These are phyloP conservation scores for Pestalotiopsis sp. DNA, from an alignment of 2,329 filamentous ascomycete species.

Conservation along the genomic window DNA sequence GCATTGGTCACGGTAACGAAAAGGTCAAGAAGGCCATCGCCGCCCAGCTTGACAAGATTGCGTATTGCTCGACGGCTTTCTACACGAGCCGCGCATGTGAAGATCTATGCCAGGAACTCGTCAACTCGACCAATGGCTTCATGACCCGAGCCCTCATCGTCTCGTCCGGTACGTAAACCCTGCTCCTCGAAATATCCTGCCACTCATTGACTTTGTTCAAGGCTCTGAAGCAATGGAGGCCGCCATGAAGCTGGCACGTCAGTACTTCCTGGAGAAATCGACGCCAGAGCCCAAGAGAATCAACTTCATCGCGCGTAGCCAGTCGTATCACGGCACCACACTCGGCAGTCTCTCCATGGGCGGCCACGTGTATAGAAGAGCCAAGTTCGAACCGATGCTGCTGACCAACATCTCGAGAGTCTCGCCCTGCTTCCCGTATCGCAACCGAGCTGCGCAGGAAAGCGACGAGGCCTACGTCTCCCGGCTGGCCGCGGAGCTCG, in stretches of 20 bases:
- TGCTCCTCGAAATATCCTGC: not conserved
- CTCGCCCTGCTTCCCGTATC: slow-evolving; percentile 69
- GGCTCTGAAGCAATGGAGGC: slow-evolving; percentile 68
- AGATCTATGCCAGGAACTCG: slow-evolving; percentile 34
- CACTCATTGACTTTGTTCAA: slow-evolving; percentile 24
- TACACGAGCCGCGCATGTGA: slow-evolving; percentile 44
- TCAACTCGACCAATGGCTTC: slow-evolving; percentile 31
- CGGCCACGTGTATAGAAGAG: slow-evolving; percentile 62
- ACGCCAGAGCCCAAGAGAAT: slow-evolving; percentile 56
- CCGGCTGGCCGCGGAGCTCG: slow-evolving; percentile 65
- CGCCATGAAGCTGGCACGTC: slow-evolving; percentile 62
- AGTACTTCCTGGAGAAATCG: slow-evolving; percentile 60
- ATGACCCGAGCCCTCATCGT: slow-evolving; percentile 39
- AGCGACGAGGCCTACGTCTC: slow-evolving; percentile 61
- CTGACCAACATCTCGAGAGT: slow-evolving; percentile 60
- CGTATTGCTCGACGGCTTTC: slow-evolving; percentile 46
- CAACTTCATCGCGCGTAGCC: slow-evolving; percentile 67
- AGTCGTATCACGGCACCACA: slow-evolving; percentile 75
- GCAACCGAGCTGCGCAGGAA: slow-evolving; percentile 54
- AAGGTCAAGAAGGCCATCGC: slow-evolving; percentile 43
- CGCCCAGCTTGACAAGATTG: slow-evolving; percentile 40
- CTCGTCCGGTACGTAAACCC: slow-evolving; percentile 32
- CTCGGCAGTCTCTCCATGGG: slow-evolving; percentile 68
- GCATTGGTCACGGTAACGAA: slow-evolving; percentile 45
- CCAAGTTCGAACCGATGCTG: slow-evolving; percentile 65